A percentile compares a stretch with the other conserved stretches of the same genome.
phyloP scores from a whole-genome alignment of 164 flowering plant species.

The Umbilicus rupestris region DNA sequence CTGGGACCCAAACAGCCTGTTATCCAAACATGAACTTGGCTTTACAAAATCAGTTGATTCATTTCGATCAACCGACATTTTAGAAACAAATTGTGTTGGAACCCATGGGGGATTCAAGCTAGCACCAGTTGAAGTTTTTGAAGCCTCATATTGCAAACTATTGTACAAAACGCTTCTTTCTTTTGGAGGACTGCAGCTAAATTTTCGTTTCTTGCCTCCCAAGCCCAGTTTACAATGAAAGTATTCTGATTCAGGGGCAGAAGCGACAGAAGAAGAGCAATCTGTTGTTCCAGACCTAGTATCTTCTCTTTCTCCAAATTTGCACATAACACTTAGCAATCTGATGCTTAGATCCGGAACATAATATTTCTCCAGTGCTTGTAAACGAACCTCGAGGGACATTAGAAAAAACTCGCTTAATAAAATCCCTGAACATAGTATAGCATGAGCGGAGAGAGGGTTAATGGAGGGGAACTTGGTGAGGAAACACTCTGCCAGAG shows the following conservation, averaged over 20 bases:
- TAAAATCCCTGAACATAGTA: slow-evolving; percentile 50
- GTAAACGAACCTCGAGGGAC: slow-evolving; percentile 39
- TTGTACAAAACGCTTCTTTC: slow-evolving; percentile 21
- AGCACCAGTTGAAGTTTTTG: slow-evolving; percentile 17
- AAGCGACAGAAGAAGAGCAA: slow-evolving; percentile 73
- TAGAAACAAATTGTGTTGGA: slow-evolving; percentile 17
- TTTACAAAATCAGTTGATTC: slow-evolving; percentile 15
- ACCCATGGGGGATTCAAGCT: slow-evolving; percentile 14
- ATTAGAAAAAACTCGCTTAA: slow-evolving; percentile 53
- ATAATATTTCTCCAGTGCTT: slow-evolving; percentile 35
- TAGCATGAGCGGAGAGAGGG: slow-evolving; percentile 84
- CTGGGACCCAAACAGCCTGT: slow-evolving; percentile 15
- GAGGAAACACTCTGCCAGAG: slow-evolving; percentile 84
- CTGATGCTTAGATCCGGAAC: slow-evolving; percentile 62
- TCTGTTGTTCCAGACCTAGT: slow-evolving; percentile 86
- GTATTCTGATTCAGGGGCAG: slow-evolving; percentile 53
- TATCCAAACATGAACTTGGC: slow-evolving; percentile 15
- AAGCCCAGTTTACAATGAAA: slow-evolving; percentile 24
- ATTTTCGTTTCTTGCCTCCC: slow-evolving; percentile 33
- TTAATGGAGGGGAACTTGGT: slow-evolving; percentile 80
- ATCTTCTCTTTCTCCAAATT: slow-evolving; percentile 75
- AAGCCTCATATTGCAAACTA: slow-evolving; percentile 16
- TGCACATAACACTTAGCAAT: slow-evolving; percentile 54
- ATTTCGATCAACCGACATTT: slow-evolving; percentile 14
- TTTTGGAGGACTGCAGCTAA: slow-evolving; percentile 17